Base-by-base conservation (phyloP, 2,329 filamentous ascomycete genomes). In the Curvularia eragrostidis region DNA sequence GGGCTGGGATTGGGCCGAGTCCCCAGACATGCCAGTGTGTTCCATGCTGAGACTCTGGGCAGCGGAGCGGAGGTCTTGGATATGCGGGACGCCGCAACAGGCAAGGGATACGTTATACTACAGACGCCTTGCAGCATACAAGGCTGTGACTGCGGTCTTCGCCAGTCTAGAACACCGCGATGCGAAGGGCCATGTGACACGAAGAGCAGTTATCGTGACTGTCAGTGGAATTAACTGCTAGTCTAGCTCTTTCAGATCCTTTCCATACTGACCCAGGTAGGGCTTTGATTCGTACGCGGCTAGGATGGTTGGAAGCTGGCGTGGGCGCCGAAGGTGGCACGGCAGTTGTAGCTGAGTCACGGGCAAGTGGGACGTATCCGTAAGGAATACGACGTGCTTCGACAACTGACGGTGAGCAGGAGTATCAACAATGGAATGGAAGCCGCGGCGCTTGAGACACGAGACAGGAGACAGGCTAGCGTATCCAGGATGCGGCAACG, bases 31-130 rank as follows among this genome's bases (percentile, higher is more conserved):
- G 26, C 32, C 44, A 21, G 32, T 26, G 23, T 39, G 48, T 38
- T 47, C 48, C 62, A 63, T 66, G 26, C n/a, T 43, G 24, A 28
- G 13, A 38, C 38, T 47, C 12, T 34, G 18, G 47, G 44, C 48
- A 58, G 61, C 50, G 61, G 62, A 61, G 58, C 63, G 62, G 65
- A 66, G 54, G 46, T 56, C 59, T 65, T 63, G 61, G 56, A 39
- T 42, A 36, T 44, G 44, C 34, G 43, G 28, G 42, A 49, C 24
- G 38, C 30, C 42, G 47, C 28, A 44, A 48, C 9, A 51, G 43
- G 57, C n/a, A 47, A 41, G 18, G 13, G n/a, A 51, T 6, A 30
- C 21, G 48, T n/a, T 21, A 43, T 47, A 19, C 43, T 59, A 48
- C 51, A 43, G 34, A 47, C 43, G 51, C 59, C 48, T 57, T 38